These are phyloP conservation scores for Salix suchowensis DNA, from an alignment of 345 rosid genomes.

Conservation along the genomic window DNA sequence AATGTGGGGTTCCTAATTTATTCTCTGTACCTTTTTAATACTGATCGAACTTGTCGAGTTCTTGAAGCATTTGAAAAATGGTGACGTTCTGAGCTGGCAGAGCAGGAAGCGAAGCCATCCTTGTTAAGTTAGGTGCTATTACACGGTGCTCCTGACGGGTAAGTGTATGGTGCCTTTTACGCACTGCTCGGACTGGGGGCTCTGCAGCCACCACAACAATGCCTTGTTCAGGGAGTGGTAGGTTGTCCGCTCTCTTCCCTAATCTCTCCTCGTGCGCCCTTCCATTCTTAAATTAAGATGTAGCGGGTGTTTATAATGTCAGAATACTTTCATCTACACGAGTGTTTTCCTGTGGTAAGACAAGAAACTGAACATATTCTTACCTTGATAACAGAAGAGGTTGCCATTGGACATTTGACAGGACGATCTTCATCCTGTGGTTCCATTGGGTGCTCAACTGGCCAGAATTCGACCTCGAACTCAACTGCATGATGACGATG, in stretches of 20 bases:
- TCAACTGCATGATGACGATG: conserved; percentile 22
- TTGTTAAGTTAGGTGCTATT: conserved; percentile 19
- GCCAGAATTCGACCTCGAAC: conserved; percentile 62
- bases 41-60: conserved; percentile 34
- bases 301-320: neutral
- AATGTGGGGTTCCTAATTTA: neutral
- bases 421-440: conserved; percentile 90
- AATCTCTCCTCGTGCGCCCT: conserved; percentile 30
- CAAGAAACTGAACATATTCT: conserved; percentile 2
- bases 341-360: neutral
- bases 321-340: neutral
- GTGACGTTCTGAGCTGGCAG: conserved; percentile 26
- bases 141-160: conserved; percentile 31
- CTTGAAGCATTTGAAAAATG: conserved; percentile 51
- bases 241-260: conserved; percentile 21
- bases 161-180: conserved; percentile 63
- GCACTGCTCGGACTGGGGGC: conserved; percentile 36
- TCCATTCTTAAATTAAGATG: conserved; percentile 22
- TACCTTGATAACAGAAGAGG: conserved; percentile 61
- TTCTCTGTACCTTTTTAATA: conserved; percentile 11
- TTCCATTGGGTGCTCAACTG: conserved; percentile 83
- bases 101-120: conserved; percentile 30
- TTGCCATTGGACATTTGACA: conserved; percentile 72
- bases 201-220: conserved; percentile 5
- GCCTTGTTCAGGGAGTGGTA: conserved; percentile 18